Conservation (phyloP, 2,329 filamentous ascomycete species). For the Pseudopyricularia javanii region DNA sequence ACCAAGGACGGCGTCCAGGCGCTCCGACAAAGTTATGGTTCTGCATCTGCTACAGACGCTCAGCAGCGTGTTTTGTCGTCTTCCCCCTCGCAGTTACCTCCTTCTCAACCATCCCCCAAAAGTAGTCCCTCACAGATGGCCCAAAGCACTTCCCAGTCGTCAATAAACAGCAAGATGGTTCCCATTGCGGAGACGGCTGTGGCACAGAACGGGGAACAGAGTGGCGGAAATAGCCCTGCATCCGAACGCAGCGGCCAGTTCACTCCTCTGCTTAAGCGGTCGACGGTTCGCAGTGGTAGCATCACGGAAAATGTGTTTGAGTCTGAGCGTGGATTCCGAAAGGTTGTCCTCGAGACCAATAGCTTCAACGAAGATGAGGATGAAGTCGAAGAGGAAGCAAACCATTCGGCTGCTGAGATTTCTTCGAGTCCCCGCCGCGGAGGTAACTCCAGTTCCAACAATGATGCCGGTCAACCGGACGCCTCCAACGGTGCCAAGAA, state of each 20-base stretch:
- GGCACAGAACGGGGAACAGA: neutral
- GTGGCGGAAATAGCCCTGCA: conserved; percentile 4
- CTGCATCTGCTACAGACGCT: conserved; percentile 14
- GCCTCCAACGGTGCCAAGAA: conserved; percentile 15
- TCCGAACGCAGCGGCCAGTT: conserved; percentile 5
- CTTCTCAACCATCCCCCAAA: neutral
- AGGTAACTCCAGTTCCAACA: conserved; percentile 11
- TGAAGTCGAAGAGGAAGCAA: conserved; percentile 7
- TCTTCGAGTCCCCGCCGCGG: neutral
- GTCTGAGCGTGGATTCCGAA: conserved; percentile 54
- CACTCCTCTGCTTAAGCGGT: conserved; percentile 6
- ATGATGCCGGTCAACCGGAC: conserved; percentile 11
- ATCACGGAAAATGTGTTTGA: conserved; percentile 73
- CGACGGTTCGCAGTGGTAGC: conserved; percentile 55
- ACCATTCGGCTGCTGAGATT: neutral
- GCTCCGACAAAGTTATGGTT: conserved; percentile 41
- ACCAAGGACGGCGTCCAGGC: conserved; percentile 56
- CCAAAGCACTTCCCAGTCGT: neutral
- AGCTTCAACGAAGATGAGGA: conserved; percentile 22
- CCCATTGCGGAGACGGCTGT: neutral
- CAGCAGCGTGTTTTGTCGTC: neutral
- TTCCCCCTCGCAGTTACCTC: neutral
- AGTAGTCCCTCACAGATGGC: neutral
- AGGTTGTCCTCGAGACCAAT: conserved; percentile 49
- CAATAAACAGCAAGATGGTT: neutral